Percentiles rank a stretch among this genome's conserved stretches.
Evolutionary conservation across 371 early-diverging fungal species (phyloP).

Genomic region (Fennellomyces sp.): DNA sequence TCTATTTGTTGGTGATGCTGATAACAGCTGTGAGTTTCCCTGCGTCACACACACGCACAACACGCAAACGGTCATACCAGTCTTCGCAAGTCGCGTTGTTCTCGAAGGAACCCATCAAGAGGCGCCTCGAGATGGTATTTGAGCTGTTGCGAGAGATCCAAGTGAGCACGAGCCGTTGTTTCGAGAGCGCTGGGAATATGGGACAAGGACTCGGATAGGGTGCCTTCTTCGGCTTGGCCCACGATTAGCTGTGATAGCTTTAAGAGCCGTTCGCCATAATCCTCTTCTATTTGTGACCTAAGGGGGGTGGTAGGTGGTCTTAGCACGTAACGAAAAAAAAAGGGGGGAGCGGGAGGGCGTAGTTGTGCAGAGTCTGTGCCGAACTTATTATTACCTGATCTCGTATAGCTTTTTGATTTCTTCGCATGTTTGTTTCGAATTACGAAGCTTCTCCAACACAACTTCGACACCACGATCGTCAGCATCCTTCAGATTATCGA

Average conservation of each 20-base stretch:
- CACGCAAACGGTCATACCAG: slow-evolving; percentile 20
- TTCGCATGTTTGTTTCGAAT: slow-evolving; percentile 28
- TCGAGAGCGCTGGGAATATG: slow-evolving; percentile 33
- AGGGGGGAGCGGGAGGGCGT: neutral
- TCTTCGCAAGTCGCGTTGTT: slow-evolving; percentile 41
- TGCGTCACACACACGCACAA: neutral
- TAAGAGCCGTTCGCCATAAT: slow-evolving; percentile 30
- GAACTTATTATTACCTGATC: slow-evolving; percentile 14
- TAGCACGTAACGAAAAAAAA: neutral
- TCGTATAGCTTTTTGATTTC: slow-evolving; percentile 27
- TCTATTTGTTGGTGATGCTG: slow-evolving; percentile 50
- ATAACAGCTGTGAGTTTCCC: neutral
- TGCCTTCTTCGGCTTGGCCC: slow-evolving; percentile 29
- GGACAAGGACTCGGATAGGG: slow-evolving; percentile 21
- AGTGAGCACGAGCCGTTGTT: slow-evolving; percentile 29
- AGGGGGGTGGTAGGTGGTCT: neutral
- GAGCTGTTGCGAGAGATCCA: slow-evolving; percentile 31
- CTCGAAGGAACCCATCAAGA: slow-evolving; percentile 25
- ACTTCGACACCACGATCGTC: slow-evolving; percentile 23
- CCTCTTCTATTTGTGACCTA: slow-evolving; percentile 31
- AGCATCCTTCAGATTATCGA: slow-evolving; percentile 13
- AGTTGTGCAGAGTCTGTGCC: neutral
- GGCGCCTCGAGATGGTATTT: slow-evolving; percentile 25
- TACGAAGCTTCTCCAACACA: slow-evolving; percentile 14
- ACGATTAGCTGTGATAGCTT: slow-evolving; percentile 23